Conservation (phyloP, 1,139 yeast species). For the Protomyces macrosporus region DNA sequence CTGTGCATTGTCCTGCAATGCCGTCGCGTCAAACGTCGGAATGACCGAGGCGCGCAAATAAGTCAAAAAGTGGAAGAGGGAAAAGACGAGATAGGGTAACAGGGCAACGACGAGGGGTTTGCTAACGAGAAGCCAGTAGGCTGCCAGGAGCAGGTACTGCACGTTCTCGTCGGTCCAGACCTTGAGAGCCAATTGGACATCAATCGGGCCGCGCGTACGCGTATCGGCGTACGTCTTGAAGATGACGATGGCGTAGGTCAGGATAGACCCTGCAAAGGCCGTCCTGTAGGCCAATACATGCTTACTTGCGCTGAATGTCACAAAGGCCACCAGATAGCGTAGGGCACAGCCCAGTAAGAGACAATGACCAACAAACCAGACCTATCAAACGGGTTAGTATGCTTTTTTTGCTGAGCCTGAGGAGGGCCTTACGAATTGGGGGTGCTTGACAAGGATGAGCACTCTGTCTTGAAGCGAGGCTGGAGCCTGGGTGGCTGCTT, state of each 20-base stretch:
- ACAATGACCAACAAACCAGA: slow-evolving; percentile 56
- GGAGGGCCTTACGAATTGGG: background rate
- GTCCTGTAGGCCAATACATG: slow-evolving; percentile 51
- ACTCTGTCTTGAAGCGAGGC: background rate
- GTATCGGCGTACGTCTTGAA: slow-evolving; percentile 45
- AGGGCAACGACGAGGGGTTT: slow-evolving; percentile 52
- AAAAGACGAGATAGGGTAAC: slow-evolving; percentile 62
- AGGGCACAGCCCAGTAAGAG: slow-evolving; percentile 54
- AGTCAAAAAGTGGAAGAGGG: slow-evolving; percentile 66
- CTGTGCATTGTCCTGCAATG: slow-evolving; percentile 5
- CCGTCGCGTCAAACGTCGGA: slow-evolving; percentile 56
- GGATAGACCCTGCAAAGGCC: slow-evolving; percentile 60
- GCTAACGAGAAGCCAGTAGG: slow-evolving; percentile 51
- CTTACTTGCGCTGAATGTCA: slow-evolving; percentile 40
- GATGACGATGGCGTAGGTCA: slow-evolving; percentile 71
- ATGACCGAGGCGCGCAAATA: slow-evolving; percentile 61
- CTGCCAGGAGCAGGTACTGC: slow-evolving; percentile 57
- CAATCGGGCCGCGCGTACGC: slow-evolving; percentile 12
- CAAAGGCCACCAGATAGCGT: slow-evolving; percentile 50
- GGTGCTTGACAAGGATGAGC: background rate
- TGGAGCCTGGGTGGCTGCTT: background rate
- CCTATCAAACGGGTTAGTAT: slow-evolving; percentile 24
- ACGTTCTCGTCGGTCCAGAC: slow-evolving; percentile 58
- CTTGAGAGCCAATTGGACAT: slow-evolving; percentile 31
- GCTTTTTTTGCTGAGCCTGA: background rate